A percentile compares a stretch with the other conserved stretches of the same genome.
Conservation (phyloP, 805 yeast genomes). For the Suhomyces faveliae region DNA sequence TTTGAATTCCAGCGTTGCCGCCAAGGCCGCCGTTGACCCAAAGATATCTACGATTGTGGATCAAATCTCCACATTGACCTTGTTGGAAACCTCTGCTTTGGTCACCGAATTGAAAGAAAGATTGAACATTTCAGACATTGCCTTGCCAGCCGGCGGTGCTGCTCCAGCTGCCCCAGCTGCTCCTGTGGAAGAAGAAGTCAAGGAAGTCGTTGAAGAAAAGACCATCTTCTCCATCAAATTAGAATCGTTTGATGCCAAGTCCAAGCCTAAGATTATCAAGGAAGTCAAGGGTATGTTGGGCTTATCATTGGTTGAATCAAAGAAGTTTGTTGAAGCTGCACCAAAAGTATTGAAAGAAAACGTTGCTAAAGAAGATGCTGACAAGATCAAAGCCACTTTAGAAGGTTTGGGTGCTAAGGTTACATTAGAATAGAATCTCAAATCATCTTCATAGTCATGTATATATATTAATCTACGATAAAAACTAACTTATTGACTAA, state of each 20-base stretch:
- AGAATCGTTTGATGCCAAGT: constrained; percentile 89
- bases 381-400: constrained; percentile 86
- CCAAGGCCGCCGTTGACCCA: constrained; percentile 67
- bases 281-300: constrained; percentile 93
- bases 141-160: constrained; percentile 70
- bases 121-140: constrained; percentile 90
- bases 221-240: constrained; percentile 89
- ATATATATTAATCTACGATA: constrained; percentile 5
- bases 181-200: constrained; percentile 69
- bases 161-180: constrained; percentile 62
- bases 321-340: constrained; percentile 96
- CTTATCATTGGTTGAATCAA: constrained; percentile 90
- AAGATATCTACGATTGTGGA: constrained; percentile 86
- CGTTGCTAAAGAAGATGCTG: constrained; percentile 96
- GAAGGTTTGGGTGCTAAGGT: constrained; percentile 96
- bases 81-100: constrained; percentile 87
- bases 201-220: constrained; percentile 84
- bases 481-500: too few relatives aligned
- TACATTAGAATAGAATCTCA: constrained; percentile 61
- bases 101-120: constrained; percentile 75
- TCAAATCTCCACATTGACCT: constrained; percentile 84
- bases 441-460: constrained; percentile 4
- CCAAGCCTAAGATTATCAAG: constrained; percentile 96
- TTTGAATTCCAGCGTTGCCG: constrained; percentile 45
- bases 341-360: constrained; percentile 95